Evolutionary conservation across 2,329 filamentous ascomycete genomes (phyloP).

Genomic region (Massarina eburnea): DNA sequence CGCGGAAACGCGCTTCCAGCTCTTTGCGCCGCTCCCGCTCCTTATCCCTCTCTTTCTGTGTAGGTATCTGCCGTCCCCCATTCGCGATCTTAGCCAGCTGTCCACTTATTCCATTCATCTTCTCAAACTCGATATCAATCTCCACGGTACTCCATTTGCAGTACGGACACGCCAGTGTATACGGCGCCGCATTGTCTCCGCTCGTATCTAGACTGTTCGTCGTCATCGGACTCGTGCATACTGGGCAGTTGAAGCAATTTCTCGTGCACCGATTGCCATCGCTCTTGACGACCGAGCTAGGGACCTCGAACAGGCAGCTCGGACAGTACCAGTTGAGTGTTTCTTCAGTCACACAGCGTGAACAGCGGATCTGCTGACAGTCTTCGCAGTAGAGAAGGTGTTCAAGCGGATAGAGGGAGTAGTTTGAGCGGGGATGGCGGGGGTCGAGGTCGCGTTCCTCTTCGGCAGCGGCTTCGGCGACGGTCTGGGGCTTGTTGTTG

Average conservation of each 20-base stretch:
- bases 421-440: conserved; percentile 79
- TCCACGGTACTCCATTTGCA: conserved; percentile 93
- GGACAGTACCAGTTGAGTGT: conserved; percentile 95
- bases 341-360: conserved; percentile 88
- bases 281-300: conserved; percentile 85
- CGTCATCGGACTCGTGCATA: conserved; percentile 79
- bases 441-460: conserved; percentile 82
- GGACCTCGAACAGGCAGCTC: conserved; percentile 92
- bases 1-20: conserved; percentile 22
- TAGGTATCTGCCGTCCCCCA: conserved; percentile 43
- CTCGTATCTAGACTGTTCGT: conserved; percentile 68
- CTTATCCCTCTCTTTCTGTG: conserved; percentile 44
- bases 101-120: conserved; percentile 79
- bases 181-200: conserved; percentile 57
- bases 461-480: conserved; percentile 60
- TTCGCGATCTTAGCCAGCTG: conserved; percentile 73
- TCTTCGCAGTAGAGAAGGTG: conserved; percentile 96
- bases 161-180: conserved; percentile 81
- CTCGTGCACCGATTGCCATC: conserved; percentile 94
- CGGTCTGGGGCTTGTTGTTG: conserved; percentile 40
- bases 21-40: conserved; percentile 42
- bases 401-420: conserved; percentile 89
- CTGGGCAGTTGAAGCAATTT: conserved; percentile 93
- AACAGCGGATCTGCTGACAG: conserved; percentile 93
- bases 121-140: conserved; percentile 86